These are phyloP conservation scores for Taphrina communis DNA, from an alignment of 1,139 yeast genomes.

Conservation along the genomic window DNA sequence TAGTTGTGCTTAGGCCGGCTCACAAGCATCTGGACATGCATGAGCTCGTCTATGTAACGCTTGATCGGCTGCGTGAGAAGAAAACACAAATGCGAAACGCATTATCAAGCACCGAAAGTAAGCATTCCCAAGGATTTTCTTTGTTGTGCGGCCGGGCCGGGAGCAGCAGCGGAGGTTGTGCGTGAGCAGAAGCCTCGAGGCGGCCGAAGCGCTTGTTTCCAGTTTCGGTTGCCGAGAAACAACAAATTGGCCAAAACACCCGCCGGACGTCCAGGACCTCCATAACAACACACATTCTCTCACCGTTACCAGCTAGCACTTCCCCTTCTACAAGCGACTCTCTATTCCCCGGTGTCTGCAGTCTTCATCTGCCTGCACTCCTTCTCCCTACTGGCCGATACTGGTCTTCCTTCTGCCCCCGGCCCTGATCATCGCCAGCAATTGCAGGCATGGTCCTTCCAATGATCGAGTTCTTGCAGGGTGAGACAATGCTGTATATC, in stretches of 20 bases:
- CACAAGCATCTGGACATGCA: too few species aligned
- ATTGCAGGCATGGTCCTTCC: conserved; percentile 27
- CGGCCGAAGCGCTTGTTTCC: conserved; percentile 1
- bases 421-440: background rate
- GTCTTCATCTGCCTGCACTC: background rate
- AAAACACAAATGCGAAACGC: too few species aligned
- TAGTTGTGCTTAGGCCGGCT: too few species aligned
- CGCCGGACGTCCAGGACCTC: conserved; percentile 4
- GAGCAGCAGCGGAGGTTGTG: background rate
- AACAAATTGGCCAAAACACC: conserved; percentile 17
- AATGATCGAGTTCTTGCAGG: conserved; percentile 44
- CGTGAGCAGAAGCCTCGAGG: background rate
- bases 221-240: conserved; percentile 16
- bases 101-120: too few species aligned
- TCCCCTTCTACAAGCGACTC: too few species aligned
- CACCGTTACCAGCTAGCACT: too few species aligned
- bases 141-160: too few species aligned
- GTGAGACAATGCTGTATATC: conserved; percentile 18
- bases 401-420: background rate
- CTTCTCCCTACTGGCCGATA: background rate
- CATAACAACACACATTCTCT: conserved; percentile 10
- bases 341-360: background rate
- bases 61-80: too few species aligned
- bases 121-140: too few species aligned
- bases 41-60: too few species aligned